phyloP scores from a whole-genome alignment of 2,329 filamentous ascomycete genomes.

The Neoscytalidium dimidiatum region DNA sequence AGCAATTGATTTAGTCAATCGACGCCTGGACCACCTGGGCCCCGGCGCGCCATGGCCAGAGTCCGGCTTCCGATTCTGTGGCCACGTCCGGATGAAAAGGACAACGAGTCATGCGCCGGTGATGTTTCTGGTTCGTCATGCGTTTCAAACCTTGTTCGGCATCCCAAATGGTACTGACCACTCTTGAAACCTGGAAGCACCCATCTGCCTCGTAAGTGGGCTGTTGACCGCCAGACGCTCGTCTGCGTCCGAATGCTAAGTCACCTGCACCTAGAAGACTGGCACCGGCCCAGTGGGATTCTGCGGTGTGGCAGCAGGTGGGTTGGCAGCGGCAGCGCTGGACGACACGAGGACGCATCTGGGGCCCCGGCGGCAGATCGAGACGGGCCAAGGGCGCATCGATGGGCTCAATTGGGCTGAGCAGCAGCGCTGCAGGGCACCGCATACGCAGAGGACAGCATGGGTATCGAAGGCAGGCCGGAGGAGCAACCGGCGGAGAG shows the following conservation, averaged over 20 bases:
- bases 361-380: background rate
- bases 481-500: background rate
- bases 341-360: background rate
- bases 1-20: background rate
- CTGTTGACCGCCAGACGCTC: background rate
- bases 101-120: conserved; percentile 3
- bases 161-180: background rate
- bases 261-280: background rate
- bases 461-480: background rate
- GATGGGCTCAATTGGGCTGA: background rate
- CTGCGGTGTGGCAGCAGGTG: background rate
- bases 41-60: background rate
- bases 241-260: background rate
- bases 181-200: background rate
- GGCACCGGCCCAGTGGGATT: background rate
- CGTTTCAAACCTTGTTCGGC: conserved; percentile 5
- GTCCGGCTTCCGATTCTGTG: background rate
- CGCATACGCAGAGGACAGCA: background rate
- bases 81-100: conserved; percentile 1
- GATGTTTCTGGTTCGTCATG: conserved; percentile 11
- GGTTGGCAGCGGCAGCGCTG: background rate
- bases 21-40: background rate
- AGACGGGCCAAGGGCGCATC: background rate
- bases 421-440: background rate
- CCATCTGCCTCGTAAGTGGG: background rate